Percentiles rank a stretch among this genome's conserved stretches.
Conservation (phyloP, 1,284 basidiomycete genomes). For the Cutaneotrichosporon sp. region DNA sequence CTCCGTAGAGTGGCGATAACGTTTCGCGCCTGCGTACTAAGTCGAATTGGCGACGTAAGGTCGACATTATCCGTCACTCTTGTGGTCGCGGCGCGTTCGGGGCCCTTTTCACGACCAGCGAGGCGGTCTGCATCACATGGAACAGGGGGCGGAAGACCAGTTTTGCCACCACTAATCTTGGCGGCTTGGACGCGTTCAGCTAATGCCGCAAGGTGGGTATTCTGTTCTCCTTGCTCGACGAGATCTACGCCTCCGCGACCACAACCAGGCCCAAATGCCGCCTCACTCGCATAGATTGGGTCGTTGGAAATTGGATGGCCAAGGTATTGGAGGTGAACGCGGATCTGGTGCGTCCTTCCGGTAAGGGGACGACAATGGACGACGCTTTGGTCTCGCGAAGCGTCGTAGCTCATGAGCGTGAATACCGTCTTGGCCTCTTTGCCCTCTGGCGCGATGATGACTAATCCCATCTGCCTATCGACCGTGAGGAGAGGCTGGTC, state of each 20-base stretch:
- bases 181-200: constrained; percentile 19
- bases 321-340: constrained; percentile 93
- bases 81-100: constrained; percentile 27
- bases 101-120: constrained; percentile 36
- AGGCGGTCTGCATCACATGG: constrained; percentile 23
- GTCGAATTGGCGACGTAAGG: constrained; percentile 79
- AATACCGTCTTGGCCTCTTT: constrained; percentile 91
- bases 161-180: constrained; percentile 4
- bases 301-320: constrained; percentile 93
- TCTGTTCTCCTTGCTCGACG: constrained; percentile 52
- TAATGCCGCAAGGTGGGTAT: constrained; percentile 15
- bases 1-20: constrained; percentile 80
- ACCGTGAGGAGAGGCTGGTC: constrained; percentile 87
- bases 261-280: constrained; percentile 76
- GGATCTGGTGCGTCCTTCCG: constrained; percentile 88
- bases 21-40: constrained; percentile 78
- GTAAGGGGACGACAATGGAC: constrained; percentile 83
- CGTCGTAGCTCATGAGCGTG: constrained; percentile 79
- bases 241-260: constrained; percentile 82
- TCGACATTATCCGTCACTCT: constrained; percentile 62
- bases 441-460: constrained; percentile 89
- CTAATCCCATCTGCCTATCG: constrained; percentile 92
- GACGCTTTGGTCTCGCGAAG: constrained; percentile 77
- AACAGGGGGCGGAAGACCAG: constrained; percentile 7
- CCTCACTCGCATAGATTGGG: constrained; percentile 73